A percentile compares a stretch with the other conserved stretches of the same genome.
These are phyloP conservation scores for Phalaenopsis aphrodite DNA, from an alignment of 106 monocot genomes.

Conservation along the genomic window DNA sequence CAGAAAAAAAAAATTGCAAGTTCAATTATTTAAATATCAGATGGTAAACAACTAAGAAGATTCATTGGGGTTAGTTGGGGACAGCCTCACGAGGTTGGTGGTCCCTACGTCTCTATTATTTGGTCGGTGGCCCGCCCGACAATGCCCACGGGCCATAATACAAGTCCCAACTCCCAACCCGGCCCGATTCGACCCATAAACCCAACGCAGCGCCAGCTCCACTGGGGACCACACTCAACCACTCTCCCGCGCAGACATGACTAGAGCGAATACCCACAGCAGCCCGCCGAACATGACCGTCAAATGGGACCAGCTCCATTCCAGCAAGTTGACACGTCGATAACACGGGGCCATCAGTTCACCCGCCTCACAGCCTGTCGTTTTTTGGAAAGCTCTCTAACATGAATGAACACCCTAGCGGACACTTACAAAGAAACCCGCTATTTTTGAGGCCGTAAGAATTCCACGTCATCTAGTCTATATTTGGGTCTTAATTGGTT, in stretches of 20 bases:
- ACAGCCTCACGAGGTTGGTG: too few relatives aligned
- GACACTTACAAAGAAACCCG: not conserved
- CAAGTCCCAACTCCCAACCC: not conserved
- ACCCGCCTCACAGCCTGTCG: not conserved
- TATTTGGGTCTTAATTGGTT: not conserved
- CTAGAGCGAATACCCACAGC: not conserved
- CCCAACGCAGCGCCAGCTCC: too few relatives aligned
- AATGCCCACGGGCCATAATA: too few relatives aligned
- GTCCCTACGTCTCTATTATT: too few relatives aligned
- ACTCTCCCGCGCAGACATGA: not conserved
- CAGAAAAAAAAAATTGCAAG: too few relatives aligned
- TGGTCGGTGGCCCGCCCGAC: too few relatives aligned
- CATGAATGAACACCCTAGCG: not conserved
- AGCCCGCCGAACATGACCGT: not conserved
- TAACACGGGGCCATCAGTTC: too few relatives aligned
- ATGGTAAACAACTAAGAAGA: too few relatives aligned
- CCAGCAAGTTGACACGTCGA: too few relatives aligned
- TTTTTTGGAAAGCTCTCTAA: not conserved
- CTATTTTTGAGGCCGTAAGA: not conserved
- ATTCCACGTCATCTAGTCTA: not conserved
- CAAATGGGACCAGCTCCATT: not conserved
- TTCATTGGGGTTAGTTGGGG: too few relatives aligned
- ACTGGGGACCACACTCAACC: not conserved
- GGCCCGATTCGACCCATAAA: not conserved
- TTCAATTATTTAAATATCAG: too few relatives aligned